Conservation (phyloP, 768 basidiomycete genomes). For the Tephrocybe sp. region DNA sequence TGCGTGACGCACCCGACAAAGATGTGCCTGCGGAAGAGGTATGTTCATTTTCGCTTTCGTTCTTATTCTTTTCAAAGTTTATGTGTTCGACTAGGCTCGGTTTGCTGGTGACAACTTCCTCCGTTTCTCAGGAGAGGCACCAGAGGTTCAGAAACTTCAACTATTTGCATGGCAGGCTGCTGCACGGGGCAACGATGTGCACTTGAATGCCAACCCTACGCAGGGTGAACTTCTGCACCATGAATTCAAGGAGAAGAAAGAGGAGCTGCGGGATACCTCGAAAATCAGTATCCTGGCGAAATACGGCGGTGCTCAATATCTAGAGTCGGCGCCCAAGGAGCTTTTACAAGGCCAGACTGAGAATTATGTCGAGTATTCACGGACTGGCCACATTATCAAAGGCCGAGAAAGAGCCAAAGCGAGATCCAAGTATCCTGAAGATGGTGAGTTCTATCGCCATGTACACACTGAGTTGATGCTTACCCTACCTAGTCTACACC, state of each 20-base stretch:
- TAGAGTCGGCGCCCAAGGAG: constrained; percentile 88
- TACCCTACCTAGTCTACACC: constrained; percentile 56
- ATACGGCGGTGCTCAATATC: constrained; percentile 93
- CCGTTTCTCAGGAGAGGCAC: constrained; percentile 89
- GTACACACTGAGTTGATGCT: constrained; percentile 2
- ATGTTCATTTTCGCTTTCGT: constrained; percentile 24
- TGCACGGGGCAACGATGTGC: constrained; percentile 90
- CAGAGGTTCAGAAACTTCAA: constrained; percentile 87
- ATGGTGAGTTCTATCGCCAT: constrained; percentile 56
- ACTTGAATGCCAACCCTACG: constrained; percentile 94
- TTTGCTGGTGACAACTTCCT: constrained; percentile 98
- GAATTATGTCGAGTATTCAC: constrained; percentile 95
- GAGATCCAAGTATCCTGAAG: constrained; percentile 93
- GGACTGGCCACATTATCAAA: constrained; percentile 87
- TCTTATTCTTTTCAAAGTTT: constrained; percentile 1
- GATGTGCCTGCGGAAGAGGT: constrained; percentile 86
- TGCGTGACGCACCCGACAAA: constrained; percentile 92
- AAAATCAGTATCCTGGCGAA: constrained; percentile 88
- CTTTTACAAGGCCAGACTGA: constrained; percentile 95
- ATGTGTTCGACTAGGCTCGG: constrained; percentile 48
- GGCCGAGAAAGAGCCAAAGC: constrained; percentile 87
- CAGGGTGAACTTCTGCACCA: constrained; percentile 90
- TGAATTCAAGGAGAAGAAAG: constrained; percentile 91
- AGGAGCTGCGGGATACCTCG: constrained; percentile 81
- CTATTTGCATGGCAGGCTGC: constrained; percentile 98